phyloP scores from a whole-genome alignment of 805 yeast genomes.

The Priceomyces fermenticarens region DNA sequence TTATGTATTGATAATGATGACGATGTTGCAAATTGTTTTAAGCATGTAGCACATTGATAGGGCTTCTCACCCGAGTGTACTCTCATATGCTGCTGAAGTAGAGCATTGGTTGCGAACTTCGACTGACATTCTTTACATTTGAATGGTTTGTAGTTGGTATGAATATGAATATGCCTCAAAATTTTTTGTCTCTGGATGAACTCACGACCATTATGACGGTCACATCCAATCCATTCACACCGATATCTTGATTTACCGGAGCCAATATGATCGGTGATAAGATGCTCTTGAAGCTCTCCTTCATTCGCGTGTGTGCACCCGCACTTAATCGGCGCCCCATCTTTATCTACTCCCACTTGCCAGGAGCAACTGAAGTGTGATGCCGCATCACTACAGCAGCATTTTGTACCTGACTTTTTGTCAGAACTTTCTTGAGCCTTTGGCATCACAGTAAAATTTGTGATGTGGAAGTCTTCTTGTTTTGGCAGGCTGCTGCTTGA shows the following conservation, averaged over 20 bases:
- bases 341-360: conserved; percentile 29
- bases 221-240: conserved; percentile 81
- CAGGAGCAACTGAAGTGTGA: conserved; percentile 43
- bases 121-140: conserved; percentile 68
- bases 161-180: conserved; percentile 81
- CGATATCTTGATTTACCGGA: conserved; percentile 65
- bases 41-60: conserved; percentile 67
- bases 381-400: background rate
- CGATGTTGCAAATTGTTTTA: conserved; percentile 75
- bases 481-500: conserved; percentile 5
- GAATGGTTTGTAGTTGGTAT: conserved; percentile 81
- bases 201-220: conserved; percentile 51
- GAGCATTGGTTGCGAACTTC: conserved; percentile 71
- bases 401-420: background rate
- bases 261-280: conserved; percentile 66
- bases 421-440: conserved; percentile 8
- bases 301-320: conserved; percentile 46
- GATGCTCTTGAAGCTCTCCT: conserved; percentile 67
- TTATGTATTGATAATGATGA: conserved; percentile 80
- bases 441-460: conserved; percentile 32
- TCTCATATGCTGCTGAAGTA: conserved; percentile 77
- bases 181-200: conserved; percentile 86
- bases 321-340: conserved; percentile 46
- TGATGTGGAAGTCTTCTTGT: conserved; percentile 22
- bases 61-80: conserved; percentile 92